Evolutionary conservation across 108 stramenopile genomes (phyloP), one percentile per base, ranked within the genome.

Genomic region (Ochromonas danica): DNA sequence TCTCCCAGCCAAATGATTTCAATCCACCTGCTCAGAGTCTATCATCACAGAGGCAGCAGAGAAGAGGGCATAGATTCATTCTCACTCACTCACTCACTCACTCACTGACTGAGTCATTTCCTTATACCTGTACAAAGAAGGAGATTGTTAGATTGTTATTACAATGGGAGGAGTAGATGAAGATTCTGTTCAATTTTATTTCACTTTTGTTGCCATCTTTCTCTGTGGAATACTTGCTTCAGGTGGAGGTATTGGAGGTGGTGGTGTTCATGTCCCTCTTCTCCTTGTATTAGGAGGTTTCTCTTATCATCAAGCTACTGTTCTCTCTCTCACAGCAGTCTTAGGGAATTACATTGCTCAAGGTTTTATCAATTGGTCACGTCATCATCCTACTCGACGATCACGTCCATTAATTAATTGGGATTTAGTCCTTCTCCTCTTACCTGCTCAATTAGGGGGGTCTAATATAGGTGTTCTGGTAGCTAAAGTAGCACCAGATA

Each of bases 391-490:
- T 6, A 41, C 6, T 6, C 6, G 6, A 17, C 3, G 22, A 41
- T 10, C 3, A 27, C 14, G 72, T 6, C 72, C 72, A 27, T 60
- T 75, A 31, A 75, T 75, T 41, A 35, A 75, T 41, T 75, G 72
- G 72, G 72, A 75, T 75, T 6, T 6, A 6, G 41, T 75, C 6
- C 31, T 75, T 6, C 6, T 75, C 22, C 40, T 75, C 6, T 41
- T 75, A 28, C 72, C 72, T 35, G 25, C 72, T 27, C n/a, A 33
- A 60, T 75, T 75, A 36, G 72, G 72, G 3, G 72, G 72, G 14
- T 75, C 72, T 6, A 75, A 60, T 42, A 42, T 75, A 35, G 72
- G 72, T 6, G 72, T 75, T 10, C 6, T 75, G 10, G 6, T 75
- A 33, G 6, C n/a, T 14, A 17, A 45, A 45, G 10, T 75, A 35